Evolutionary conservation across 768 basidiomycete species (phyloP).

Genomic region (Suillus tomentosus): DNA sequence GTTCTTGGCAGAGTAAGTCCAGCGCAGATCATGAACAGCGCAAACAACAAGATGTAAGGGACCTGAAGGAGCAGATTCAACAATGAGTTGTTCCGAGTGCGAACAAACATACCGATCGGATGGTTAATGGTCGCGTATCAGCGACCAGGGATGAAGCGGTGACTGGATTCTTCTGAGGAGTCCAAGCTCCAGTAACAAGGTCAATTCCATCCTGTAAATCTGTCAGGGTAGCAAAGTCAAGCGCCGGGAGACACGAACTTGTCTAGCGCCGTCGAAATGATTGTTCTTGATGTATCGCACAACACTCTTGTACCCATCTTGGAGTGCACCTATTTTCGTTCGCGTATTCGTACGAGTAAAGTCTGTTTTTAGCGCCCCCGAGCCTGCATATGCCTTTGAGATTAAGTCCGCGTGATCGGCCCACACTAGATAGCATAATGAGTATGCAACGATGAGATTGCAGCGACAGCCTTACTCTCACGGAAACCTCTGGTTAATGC

Average conservation of each 20-base stretch:
- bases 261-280: slow-evolving; percentile 91
- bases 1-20: slow-evolving; percentile 84
- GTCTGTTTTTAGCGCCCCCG: slow-evolving; percentile 95
- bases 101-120: slow-evolving; percentile 68
- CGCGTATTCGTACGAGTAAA: slow-evolving; percentile 93
- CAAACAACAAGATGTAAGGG: slow-evolving; percentile 79
- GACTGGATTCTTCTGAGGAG: slow-evolving; percentile 74
- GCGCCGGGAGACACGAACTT: slow-evolving; percentile 45
- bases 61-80: slow-evolving; percentile 50
- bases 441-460: slow-evolving; percentile 13
- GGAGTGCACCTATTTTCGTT: slow-evolving; percentile 73
- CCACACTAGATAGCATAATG: slow-evolving; percentile 69
- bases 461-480: slow-evolving; percentile 61
- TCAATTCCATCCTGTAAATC: slow-evolving; percentile 88
- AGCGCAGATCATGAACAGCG: slow-evolving; percentile 86
- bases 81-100: slow-evolving; percentile 5
- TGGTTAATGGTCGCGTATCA: slow-evolving; percentile 79
- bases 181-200: slow-evolving; percentile 89
- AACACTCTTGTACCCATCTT: slow-evolving; percentile 85
- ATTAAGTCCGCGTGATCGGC: slow-evolving; percentile 94
- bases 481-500: slow-evolving; percentile 82
- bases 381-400: slow-evolving; percentile 89
- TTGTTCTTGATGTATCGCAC: slow-evolving; percentile 94
- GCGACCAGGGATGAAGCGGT: slow-evolving; percentile 70
- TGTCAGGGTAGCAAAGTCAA: slow-evolving; percentile 5